Evolutionary conservation across 2,329 filamentous ascomycete species (phyloP).

Genomic region (Aspergillus arachidicola): DNA sequence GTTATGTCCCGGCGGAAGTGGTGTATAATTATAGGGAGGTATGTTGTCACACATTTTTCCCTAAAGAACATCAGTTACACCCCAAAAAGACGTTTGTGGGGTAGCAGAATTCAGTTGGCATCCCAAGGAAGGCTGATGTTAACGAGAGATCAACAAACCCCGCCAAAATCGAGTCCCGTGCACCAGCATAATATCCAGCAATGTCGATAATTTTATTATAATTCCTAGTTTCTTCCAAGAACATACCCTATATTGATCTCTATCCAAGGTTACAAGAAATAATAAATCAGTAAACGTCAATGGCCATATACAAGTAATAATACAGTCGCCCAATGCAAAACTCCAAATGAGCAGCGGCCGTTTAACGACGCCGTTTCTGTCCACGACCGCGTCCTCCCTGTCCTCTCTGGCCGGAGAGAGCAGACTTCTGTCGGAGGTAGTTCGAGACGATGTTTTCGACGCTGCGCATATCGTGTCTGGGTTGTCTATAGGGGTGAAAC

Average conservation of each 20-base stretch:
- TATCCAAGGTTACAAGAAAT: slow-evolving; percentile 8
- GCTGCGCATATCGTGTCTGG: slow-evolving; percentile 83
- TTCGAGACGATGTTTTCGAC: slow-evolving; percentile 77
- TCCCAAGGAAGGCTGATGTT: not conserved
- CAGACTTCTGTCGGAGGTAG: slow-evolving; percentile 60
- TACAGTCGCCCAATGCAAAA: slow-evolving; percentile 30
- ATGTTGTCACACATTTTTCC: not conserved
- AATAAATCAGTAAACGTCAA: slow-evolving; percentile 16
- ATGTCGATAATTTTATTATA: not conserved
- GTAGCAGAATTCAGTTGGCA: not conserved
- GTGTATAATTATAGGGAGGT: not conserved
- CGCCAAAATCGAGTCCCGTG: not conserved
- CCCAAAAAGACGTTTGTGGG: not conserved
- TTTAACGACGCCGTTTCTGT: slow-evolving; percentile 25
- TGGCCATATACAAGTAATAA: slow-evolving; percentile 31
- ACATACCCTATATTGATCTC: slow-evolving; percentile 8
- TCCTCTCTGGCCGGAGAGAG: slow-evolving; percentile 37
- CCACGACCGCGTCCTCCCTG: slow-evolving; percentile 14
- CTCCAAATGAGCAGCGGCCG: slow-evolving; percentile 9
- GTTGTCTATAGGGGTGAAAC: slow-evolving; percentile 52
- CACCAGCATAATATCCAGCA: not conserved
- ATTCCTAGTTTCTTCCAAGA: not conserved
- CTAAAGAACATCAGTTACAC: not conserved
- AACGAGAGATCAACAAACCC: not conserved
- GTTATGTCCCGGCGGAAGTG: not conserved